Evolutionary conservation across 2,329 filamentous ascomycete species (phyloP), one percentile per base, ranked within the genome.

Genomic region (Xylaria sp.): DNA sequence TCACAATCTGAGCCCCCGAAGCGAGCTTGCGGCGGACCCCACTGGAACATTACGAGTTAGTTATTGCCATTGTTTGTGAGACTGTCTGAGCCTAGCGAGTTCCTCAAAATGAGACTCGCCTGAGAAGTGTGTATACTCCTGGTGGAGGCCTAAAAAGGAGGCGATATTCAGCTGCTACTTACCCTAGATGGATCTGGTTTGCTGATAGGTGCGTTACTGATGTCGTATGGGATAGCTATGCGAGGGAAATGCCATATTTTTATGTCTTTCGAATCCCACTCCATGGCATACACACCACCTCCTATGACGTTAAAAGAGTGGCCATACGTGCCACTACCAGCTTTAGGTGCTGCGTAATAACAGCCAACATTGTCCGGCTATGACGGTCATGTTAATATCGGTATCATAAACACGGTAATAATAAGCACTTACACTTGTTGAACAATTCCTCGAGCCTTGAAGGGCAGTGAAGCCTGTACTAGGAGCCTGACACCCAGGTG

Each of bases 181-280:
- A 58, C 56, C 18, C 77, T 80, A 0, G 80, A 78, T 0, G 93
- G 92, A 50, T 91, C 82, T 0, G 93, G 93, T 6, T 74, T 82
- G 64, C 82, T n/a, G 25, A 75, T 55, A 15, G 77, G 76, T 15
- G 82, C 88, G 39, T 80, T 79, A 4, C 81, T 78, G 59, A 95
- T 90, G 76, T 96, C 90, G 0, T 79, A 76, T 0, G 94, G 93
- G 50, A 94, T 87, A 9, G 80, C 77, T 37, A 80, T 81, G n/a
- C 91, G 87, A 1, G 89, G 83, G 80, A 94, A 97, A 82, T 92
- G 92, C 89, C 91, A 97, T 71, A 96, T 84, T 65, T 86, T 89
- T 78, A 97, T 91, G 65, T 85, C 87, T 1, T 87, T 80, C 10
- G 83, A 81, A 59, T 90, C 90, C 92, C 93, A 96, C 75, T 91